Percentiles rank a stretch among this genome's conserved stretches.
These are phyloP conservation scores for Botrytis paeoniae DNA, from an alignment of 2,329 filamentous ascomycete species.

Conservation along the genomic window DNA sequence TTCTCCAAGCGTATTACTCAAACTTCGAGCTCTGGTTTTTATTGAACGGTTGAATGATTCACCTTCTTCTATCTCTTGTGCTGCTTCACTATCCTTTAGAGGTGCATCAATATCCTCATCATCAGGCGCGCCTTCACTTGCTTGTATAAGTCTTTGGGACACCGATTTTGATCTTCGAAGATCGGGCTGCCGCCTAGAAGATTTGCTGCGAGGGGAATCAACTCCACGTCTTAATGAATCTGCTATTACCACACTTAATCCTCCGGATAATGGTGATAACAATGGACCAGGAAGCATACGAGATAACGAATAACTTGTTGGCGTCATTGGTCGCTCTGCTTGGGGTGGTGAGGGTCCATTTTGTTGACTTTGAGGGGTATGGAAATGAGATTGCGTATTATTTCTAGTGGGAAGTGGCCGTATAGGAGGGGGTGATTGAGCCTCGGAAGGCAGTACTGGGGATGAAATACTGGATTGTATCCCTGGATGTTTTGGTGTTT, in stretches of 20 bases:
- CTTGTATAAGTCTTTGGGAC: slow-evolving; percentile 28
- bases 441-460: slow-evolving; percentile 35
- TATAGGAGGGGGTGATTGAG: slow-evolving; percentile 28
- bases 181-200: slow-evolving; percentile 33
- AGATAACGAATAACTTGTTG: slow-evolving; percentile 47
- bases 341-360: slow-evolving; percentile 39
- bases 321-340: slow-evolving; percentile 41
- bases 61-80: slow-evolving; percentile 25
- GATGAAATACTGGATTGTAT: slow-evolving; percentile 31
- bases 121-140: slow-evolving; percentile 24
- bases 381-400: slow-evolving; percentile 31
- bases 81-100: slow-evolving; percentile 10
- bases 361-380: slow-evolving; percentile 35
- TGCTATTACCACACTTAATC: slow-evolving; percentile 61
- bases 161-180: slow-evolving; percentile 34
- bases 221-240: slow-evolving; percentile 60
- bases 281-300: slow-evolving; percentile 56
- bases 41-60: slow-evolving; percentile 25
- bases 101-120: slow-evolving; percentile 24
- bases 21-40: slow-evolving; percentile 32
- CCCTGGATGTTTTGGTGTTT: slow-evolving; percentile 27
- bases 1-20: slow-evolving; percentile 36
- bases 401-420: slow-evolving; percentile 30
- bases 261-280: slow-evolving; percentile 57
- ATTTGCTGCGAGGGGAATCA: slow-evolving; percentile 40